Percentiles rank a stretch among this genome's conserved stretches.
Evolutionary conservation across 2,329 filamentous ascomycete genomes (phyloP).

Genomic region (Purpureocillium takamizusanense): DNA sequence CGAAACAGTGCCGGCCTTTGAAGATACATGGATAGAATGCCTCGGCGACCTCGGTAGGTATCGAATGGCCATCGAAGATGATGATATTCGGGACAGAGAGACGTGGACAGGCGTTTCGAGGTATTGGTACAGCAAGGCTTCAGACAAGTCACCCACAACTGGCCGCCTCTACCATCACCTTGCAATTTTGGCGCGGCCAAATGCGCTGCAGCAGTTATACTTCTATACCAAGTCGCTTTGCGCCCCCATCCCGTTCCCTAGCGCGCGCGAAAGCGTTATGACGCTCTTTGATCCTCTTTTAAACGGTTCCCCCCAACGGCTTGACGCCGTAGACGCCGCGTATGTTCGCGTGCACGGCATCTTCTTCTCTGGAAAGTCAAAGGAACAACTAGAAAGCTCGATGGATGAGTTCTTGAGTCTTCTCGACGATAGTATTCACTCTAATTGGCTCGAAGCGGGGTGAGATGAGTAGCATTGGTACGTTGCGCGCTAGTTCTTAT

Average conservation of each 20-base stretch:
- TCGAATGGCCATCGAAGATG: conserved; percentile 82
- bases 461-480: conserved; percentile 10
- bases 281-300: conserved; percentile 58
- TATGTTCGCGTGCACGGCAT: conserved; percentile 58
- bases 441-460: conserved; percentile 43
- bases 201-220: conserved; percentile 61
- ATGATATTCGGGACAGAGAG: conserved; percentile 65
- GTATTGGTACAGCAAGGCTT: conserved; percentile 78
- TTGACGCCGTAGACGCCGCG: conserved; percentile 38
- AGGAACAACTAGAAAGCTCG: conserved; percentile 35
- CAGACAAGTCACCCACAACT: conserved; percentile 63
- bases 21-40: conserved; percentile 90
- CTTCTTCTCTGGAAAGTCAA: conserved; percentile 45
- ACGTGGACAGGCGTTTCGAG: conserved; percentile 73
- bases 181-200: conserved; percentile 65
- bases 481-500: background rate
- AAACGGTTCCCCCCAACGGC: conserved; percentile 13
- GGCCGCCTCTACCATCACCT: conserved; percentile 84
- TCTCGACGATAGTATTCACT: conserved; percentile 39
- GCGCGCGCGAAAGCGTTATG: conserved; percentile 60
- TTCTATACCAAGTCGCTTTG: conserved; percentile 65
- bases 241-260: conserved; percentile 56
- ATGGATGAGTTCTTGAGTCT: conserved; percentile 39
- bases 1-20: conserved; percentile 75
- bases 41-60: conserved; percentile 80